Base-by-base conservation (phyloP, 179 eudicot genomes). In the Camellia oleifera region DNA sequence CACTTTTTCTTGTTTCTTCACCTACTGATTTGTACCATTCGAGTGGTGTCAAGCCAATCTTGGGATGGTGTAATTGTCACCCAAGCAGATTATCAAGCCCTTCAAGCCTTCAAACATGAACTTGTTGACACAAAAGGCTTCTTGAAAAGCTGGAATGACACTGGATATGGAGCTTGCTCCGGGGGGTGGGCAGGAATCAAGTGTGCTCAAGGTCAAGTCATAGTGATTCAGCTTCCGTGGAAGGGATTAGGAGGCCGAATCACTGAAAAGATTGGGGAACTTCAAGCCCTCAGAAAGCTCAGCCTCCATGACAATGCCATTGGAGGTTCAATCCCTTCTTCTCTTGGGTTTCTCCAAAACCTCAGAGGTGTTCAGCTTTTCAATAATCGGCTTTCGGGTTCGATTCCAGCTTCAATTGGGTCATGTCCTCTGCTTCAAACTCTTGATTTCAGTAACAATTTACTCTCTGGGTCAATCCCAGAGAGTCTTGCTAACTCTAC, bases 251-350 rank as follows among this genome's bases (percentile, higher is more conserved):
- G 90, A n/a, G 98, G 98, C 1, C 75, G 81, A 72, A 76, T 94
- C 40, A 87, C 93, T 2, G 80, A 88, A 54, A 86, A 87, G 57
- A 85, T 94, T 42, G 92, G 90, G 0, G 87, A 88, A 32, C 84
- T 94, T 66, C 91, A 88, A 76, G 88, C 90, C 77, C 89, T 94
- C 7, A 76, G 94, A 66, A 92, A 93, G 72, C 94, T 95, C 58
- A 95, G 99, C 72, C 93, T 95, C 78, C 99, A 93, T 82, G 93
- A 93, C 81, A 95, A 95, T 81, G 7, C 77, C 75, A 83, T 95
- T 74, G 85, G 86, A 5, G 99, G 99, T 54, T 66, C 89, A 60
- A 89, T 95, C 72, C 99, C 99, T 14, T 13, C 82, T 6, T 80
- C 94, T 44, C 74, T 95, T 81, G 99, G 98, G 8, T 82, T 90